phyloP scores from a whole-genome alignment of 345 rosid species.

The Hibiscus tridactylites region DNA sequence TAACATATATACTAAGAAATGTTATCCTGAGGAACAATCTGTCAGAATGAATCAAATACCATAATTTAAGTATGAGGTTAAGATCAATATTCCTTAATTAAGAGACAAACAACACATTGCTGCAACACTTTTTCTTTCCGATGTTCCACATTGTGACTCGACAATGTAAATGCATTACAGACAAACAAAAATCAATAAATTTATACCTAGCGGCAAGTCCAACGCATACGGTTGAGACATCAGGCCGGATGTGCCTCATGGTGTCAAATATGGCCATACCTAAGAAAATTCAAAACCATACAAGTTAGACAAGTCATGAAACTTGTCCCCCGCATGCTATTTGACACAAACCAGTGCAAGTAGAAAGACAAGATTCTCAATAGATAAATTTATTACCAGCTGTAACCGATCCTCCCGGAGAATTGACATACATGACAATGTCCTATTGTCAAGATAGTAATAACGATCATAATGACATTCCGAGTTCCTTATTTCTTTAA shows the following conservation, averaged over 20 bases:
- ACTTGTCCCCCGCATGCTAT: neutral
- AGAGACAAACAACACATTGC: neutral
- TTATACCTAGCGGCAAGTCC: slow-evolving; percentile 94
- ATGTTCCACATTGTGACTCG: neutral
- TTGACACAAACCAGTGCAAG: neutral
- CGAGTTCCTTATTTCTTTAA: neutral
- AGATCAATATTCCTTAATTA: neutral
- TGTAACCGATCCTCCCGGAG: slow-evolving; percentile 98
- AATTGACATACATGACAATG: slow-evolving; percentile 87
- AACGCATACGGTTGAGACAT: slow-evolving; percentile 93
- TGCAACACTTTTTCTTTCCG: neutral
- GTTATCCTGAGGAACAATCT: neutral
- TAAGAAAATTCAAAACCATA: slow-evolving; percentile 18
- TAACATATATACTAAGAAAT: neutral
- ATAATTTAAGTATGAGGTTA: neutral
- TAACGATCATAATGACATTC: neutral
- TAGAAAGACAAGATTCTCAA: neutral
- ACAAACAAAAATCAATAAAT: neutral
- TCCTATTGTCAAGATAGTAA: slow-evolving; percentile 46
- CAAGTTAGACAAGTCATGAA: slow-evolving; percentile 6
- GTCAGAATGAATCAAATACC: neutral
- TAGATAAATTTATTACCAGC: slow-evolving; percentile 51
- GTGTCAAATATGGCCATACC: slow-evolving; percentile 96
- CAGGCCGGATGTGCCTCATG: slow-evolving; percentile 89
- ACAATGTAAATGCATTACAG: neutral